These are phyloP conservation scores for Sodiomyces alkalinus DNA, from an alignment of 2,329 filamentous ascomycete species.

Conservation along the genomic window DNA sequence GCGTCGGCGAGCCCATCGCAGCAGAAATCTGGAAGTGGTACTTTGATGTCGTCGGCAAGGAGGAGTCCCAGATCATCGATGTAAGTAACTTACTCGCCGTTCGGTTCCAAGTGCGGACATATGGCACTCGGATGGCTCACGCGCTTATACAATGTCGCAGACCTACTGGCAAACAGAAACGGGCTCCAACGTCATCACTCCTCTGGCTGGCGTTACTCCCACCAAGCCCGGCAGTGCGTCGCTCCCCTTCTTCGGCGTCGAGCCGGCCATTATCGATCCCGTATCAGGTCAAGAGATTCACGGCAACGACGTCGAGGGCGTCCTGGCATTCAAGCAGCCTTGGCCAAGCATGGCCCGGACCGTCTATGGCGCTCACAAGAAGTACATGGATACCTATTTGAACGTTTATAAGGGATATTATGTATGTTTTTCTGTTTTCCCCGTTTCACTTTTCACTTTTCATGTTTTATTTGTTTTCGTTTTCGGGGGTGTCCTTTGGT, in stretches of 20 bases:
- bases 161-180: slow-evolving; percentile 99
- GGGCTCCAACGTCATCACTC: slow-evolving; percentile 89
- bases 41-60: slow-evolving; percentile 85
- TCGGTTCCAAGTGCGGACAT: too few species aligned
- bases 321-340: slow-evolving; percentile 89
- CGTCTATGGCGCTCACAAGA: slow-evolving; percentile 93
- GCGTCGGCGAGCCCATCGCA: slow-evolving; percentile 93
- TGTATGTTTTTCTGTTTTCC: slow-evolving; percentile 34
- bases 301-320: slow-evolving; percentile 94
- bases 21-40: slow-evolving; percentile 99
- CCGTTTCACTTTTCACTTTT: too few species aligned
- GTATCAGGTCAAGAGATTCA: slow-evolving; percentile 85
- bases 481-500: background rate
- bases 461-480: background rate
- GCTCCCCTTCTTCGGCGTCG: slow-evolving; percentile 94
- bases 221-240: slow-evolving; percentile 96
- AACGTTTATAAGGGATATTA: slow-evolving; percentile 98
- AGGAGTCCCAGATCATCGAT: slow-evolving; percentile 85
- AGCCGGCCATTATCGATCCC: slow-evolving; percentile 93
- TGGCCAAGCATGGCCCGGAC: slow-evolving; percentile 99
- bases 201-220: slow-evolving; percentile 80
- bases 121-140: background rate
- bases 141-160: slow-evolving; percentile 28
- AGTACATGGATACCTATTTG: slow-evolving; percentile 97
- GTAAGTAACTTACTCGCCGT: slow-evolving; percentile 38